Evolutionary conservation across 2,329 filamentous ascomycete species (phyloP).

Genomic region (Apiospora aurea): DNA sequence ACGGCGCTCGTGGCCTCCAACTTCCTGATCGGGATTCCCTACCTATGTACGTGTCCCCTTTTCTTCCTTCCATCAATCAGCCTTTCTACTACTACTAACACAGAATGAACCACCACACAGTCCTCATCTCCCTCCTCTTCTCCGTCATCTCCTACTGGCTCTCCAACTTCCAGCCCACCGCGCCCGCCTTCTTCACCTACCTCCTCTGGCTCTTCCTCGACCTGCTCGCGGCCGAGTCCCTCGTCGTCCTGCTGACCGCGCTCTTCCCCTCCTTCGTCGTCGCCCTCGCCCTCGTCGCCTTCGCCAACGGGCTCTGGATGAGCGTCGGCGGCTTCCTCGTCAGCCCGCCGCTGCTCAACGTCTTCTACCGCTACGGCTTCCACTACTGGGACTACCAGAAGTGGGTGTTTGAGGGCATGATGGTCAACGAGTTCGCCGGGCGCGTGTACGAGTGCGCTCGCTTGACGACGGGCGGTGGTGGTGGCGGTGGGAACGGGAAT

Average conservation of each 20-base stretch:
- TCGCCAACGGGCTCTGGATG: conserved; percentile 92
- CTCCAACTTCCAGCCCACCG: conserved; percentile 73
- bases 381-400: conserved; percentile 89
- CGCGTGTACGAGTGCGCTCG: conserved; percentile 67
- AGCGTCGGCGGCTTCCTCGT: conserved; percentile 84
- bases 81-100: background rate
- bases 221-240: conserved; percentile 79
- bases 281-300: conserved; percentile 79
- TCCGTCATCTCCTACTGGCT: conserved; percentile 82
- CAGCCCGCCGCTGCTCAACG: conserved; percentile 73
- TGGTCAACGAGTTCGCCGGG: conserved; percentile 83
- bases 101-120: conserved; percentile 36
- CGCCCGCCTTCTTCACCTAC: conserved; percentile 75
- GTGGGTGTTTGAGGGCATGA: conserved; percentile 92
- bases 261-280: conserved; percentile 83
- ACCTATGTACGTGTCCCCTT: conserved; percentile 61
- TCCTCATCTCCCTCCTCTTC: conserved; percentile 79
- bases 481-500: too few species aligned
- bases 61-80: background rate
- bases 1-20: conserved; percentile 78
- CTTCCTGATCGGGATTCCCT: conserved; percentile 82
- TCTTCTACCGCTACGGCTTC: conserved; percentile 87
- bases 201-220: conserved; percentile 88
- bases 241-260: conserved; percentile 78
- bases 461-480: too few species aligned